A percentile compares a stretch with the other conserved stretches of the same genome.
phyloP scores from a whole-genome alignment of 192 early-diverging fungal genomes.

The Podila minutissima region DNA sequence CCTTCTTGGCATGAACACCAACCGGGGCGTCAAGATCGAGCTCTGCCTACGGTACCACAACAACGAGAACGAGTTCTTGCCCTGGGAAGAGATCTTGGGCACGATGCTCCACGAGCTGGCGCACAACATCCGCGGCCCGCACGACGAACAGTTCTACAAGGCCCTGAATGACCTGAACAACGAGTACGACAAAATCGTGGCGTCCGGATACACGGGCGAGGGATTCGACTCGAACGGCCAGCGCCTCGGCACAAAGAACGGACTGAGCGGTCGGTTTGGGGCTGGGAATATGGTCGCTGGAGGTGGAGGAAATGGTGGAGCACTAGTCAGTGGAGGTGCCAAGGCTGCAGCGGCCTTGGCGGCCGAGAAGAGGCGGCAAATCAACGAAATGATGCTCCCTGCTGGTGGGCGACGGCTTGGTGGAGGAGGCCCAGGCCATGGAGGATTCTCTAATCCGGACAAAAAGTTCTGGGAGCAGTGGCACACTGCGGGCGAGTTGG shows the following conservation, averaged over 20 bases:
- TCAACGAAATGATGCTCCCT: conserved; percentile 65
- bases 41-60: conserved; percentile 69
- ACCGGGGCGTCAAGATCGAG: conserved; percentile 70
- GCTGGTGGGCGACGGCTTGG: conserved; percentile 64
- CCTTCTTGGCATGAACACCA: conserved; percentile 76
- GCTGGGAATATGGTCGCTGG: neutral
- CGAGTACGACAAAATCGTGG: conserved; percentile 67
- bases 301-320: neutral
- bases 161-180: conserved; percentile 62
- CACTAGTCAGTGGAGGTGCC: conserved; percentile 12
- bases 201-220: conserved; percentile 63
- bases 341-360: conserved; percentile 59
- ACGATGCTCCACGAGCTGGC: conserved; percentile 82
- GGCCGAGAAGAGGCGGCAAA: conserved; percentile 62
- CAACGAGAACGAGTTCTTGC: conserved; percentile 64
- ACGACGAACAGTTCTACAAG: conserved; percentile 75
- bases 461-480: conserved; percentile 42
- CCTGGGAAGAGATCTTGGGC: conserved; percentile 70
- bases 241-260: conserved; percentile 52
- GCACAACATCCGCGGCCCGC: conserved; percentile 64
- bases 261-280: conserved; percentile 1
- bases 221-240: conserved; percentile 64
- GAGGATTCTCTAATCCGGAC: neutral
- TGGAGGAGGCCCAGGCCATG: neutral
- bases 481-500: conserved; percentile 67